Evolutionary conservation across 2,329 filamentous ascomycete species (phyloP).

Genomic region (Bipolaris gigantea): DNA sequence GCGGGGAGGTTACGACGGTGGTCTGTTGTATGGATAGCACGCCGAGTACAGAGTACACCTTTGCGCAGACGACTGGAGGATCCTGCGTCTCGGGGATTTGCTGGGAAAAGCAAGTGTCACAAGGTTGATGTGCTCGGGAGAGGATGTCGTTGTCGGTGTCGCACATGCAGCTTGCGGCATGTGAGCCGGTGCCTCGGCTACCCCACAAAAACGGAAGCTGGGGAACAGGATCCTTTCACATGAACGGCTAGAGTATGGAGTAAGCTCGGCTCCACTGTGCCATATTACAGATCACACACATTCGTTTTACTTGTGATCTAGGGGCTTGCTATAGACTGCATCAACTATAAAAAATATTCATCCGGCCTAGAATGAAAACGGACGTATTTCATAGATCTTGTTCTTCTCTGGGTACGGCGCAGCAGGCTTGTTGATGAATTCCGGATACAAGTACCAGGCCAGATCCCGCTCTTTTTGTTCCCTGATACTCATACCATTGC

Average conservation of each 20-base stretch:
- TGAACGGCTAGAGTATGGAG: slow-evolving; percentile 1
- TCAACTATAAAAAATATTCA: too few species aligned
- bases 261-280: neutral
- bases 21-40: neutral
- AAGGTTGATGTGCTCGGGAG: slow-evolving; percentile 3
- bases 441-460: slow-evolving; percentile 48
- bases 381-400: slow-evolving; percentile 36
- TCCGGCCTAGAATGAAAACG: slow-evolving; percentile 41
- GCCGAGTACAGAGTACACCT: neutral
- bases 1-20: neutral
- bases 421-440: slow-evolving; percentile 44
- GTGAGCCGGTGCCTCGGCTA: slow-evolving; percentile 29
- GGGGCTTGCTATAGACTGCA: neutral
- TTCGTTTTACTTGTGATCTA: neutral
- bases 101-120: slow-evolving; percentile 15
- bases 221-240: slow-evolving; percentile 13
- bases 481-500: slow-evolving; percentile 37
- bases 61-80: neutral
- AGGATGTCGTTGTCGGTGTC: slow-evolving; percentile 10
- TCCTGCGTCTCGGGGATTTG: neutral
- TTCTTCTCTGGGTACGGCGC: slow-evolving; percentile 46
- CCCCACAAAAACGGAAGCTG: slow-evolving; percentile 19
- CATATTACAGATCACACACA: neutral
- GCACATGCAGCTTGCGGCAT: slow-evolving; percentile 16
- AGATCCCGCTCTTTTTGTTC: slow-evolving; percentile 40